phyloP scores from a whole-genome alignment of 805 yeast genomes.

The Candida berthetii region DNA sequence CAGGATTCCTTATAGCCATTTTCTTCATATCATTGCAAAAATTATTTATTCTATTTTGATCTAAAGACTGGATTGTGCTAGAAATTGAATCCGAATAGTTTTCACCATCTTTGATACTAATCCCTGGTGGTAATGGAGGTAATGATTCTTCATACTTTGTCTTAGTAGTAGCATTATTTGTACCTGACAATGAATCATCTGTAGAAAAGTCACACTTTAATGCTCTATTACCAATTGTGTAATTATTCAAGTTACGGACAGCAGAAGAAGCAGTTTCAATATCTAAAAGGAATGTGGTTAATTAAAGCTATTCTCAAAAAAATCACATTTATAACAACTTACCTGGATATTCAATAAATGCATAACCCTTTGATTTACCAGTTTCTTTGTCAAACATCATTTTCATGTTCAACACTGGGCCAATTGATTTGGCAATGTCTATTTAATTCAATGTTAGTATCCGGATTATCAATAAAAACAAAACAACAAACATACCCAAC shows the following conservation, averaged over 20 bases:
- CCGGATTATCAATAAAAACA: neutral
- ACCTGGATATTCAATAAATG: conserved; percentile 75
- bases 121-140: conserved; percentile 53
- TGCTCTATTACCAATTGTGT: conserved; percentile 63
- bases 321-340: neutral
- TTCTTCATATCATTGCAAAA: conserved; percentile 52
- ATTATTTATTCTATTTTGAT: conserved; percentile 37
- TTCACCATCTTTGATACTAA: conserved; percentile 26
- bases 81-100: conserved; percentile 36
- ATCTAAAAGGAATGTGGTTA: conserved; percentile 23
- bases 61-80: conserved; percentile 37
- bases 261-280: conserved; percentile 87
- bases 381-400: conserved; percentile 83
- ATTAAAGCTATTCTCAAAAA: neutral
- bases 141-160: conserved; percentile 22
- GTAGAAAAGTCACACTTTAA: conserved; percentile 72
- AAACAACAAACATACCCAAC: conserved; percentile 16
- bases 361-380: conserved; percentile 88
- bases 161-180: conserved; percentile 6
- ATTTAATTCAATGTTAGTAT: conserved; percentile 3
- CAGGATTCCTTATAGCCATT: conserved; percentile 52
- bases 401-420: conserved; percentile 74
- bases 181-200: conserved; percentile 29
- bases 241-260: conserved; percentile 79
- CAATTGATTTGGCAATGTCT: conserved; percentile 80